These are phyloP conservation scores for Delitschia confertaspora DNA, from an alignment of 495 filamentous ascomycete genomes.

Conservation along the genomic window DNA sequence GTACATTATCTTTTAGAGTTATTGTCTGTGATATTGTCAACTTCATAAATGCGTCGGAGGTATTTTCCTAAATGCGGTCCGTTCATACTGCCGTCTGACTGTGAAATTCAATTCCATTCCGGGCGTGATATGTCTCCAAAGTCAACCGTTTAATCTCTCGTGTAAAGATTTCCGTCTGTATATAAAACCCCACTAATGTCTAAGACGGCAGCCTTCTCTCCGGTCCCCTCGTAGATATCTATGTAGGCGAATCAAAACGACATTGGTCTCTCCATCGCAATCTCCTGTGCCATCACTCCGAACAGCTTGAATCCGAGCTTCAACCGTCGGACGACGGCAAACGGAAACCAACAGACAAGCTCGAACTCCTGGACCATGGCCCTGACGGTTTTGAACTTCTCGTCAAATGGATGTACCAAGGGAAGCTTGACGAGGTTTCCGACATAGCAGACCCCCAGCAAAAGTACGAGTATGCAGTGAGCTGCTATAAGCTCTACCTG, in stretches of 20 bases:
- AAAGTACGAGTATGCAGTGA: constrained; percentile 43
- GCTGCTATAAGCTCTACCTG: constrained; percentile 42
- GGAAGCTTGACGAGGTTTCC: constrained; percentile 40
- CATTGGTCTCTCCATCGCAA: constrained; percentile 43
- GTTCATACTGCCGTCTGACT: too few species aligned
- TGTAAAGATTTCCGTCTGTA: too few species aligned
- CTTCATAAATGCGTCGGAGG: too few species aligned
- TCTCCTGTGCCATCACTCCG: constrained; percentile 41
- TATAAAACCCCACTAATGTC: constrained; percentile 26
- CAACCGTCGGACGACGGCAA: constrained; percentile 23
- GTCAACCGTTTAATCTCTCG: too few species aligned
- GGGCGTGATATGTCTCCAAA: too few species aligned
- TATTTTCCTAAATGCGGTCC: too few species aligned
- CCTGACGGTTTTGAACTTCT: constrained; percentile 42
- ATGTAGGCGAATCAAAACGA: constrained; percentile 36
- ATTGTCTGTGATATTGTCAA: background rate
- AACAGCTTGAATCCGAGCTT: constrained; percentile 37
- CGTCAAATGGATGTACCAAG: constrained; percentile 47
- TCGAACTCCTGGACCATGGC: constrained; percentile 39
- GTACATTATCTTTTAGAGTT: constrained; percentile 21
- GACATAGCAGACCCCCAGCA: constrained; percentile 33
- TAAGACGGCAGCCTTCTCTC: constrained; percentile 40
- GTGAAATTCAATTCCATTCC: too few species aligned
- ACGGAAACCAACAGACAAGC: constrained; percentile 24
- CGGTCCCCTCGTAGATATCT: constrained; percentile 40